Evolutionary conservation across 1,284 basidiomycete genomes (phyloP).

Genomic region (Moesziomyces sp.): DNA sequence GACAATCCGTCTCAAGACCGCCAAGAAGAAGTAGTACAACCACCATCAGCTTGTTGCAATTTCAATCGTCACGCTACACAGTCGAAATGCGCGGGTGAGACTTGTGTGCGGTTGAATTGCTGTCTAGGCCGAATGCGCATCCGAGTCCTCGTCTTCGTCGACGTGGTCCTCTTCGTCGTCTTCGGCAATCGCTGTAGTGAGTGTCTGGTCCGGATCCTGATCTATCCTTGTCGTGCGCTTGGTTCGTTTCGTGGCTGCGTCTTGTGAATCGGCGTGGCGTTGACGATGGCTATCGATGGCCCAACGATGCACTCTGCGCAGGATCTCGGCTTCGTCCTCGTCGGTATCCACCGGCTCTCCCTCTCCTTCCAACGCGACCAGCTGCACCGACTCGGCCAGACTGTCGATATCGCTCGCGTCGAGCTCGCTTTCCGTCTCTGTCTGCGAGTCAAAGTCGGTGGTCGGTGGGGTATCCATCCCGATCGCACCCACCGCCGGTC

Average conservation of each 20-base stretch:
- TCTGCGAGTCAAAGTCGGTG: slow-evolving; percentile 47
- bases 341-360: slow-evolving; percentile 22
- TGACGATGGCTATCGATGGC: slow-evolving; percentile 33
- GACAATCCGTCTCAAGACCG: slow-evolving; percentile 85
- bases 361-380: background rate
- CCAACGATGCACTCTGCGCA: slow-evolving; percentile 32
- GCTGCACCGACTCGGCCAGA: slow-evolving; percentile 11
- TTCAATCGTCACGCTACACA: background rate
- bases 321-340: slow-evolving; percentile 33
- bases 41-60: background rate
- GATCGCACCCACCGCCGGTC: background rate
- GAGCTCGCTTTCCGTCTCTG: slow-evolving; percentile 29
- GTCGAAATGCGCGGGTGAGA: no score
- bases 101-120: no score
- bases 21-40: slow-evolving; percentile 97
- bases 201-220: slow-evolving; percentile 24
- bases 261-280: no score
- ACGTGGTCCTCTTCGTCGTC: slow-evolving; percentile 7
- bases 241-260: background rate
- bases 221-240: background rate
- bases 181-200: slow-evolving; percentile 17
- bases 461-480: slow-evolving; percentile 48
- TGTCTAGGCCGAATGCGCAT: background rate
- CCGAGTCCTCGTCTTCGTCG: slow-evolving; percentile 6
- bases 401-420: slow-evolving; percentile 11